These are phyloP conservation scores for Xerocomus potaroensis DNA, from an alignment of 768 basidiomycete genomes.

Conservation along the genomic window DNA sequence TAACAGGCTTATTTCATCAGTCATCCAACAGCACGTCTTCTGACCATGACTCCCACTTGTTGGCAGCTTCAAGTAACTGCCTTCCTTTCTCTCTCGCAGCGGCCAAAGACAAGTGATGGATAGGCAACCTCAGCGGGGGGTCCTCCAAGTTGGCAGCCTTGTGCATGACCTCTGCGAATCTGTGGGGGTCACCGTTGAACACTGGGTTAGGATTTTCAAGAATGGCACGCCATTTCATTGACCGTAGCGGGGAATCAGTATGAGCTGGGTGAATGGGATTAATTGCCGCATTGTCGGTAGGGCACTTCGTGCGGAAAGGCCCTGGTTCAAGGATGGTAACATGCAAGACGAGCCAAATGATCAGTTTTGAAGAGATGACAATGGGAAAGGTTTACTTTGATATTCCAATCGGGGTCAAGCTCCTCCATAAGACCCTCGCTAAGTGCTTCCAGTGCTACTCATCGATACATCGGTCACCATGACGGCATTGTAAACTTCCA, in stretches of 20 bases:
- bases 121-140: constrained; percentile 17
- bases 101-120: not conserved
- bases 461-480: not conserved
- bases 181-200: constrained; percentile 13
- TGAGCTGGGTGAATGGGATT: constrained; percentile 14
- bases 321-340: constrained; percentile 4
- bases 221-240: not conserved
- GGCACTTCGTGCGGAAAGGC: not conserved
- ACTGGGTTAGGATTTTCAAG: not conserved
- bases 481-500: not conserved
- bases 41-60: constrained; percentile 19
- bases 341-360: too few species aligned
- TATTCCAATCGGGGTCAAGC: constrained; percentile 21
- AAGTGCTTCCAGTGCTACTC: constrained; percentile 10
- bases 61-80: constrained; percentile 10
- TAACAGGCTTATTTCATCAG: not conserved
- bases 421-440: constrained; percentile 13
- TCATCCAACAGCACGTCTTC: constrained; percentile 9
- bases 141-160: constrained; percentile 5
- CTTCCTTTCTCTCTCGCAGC: not conserved
- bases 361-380: too few species aligned
- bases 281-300: not conserved
- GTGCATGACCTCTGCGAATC: constrained; percentile 13
- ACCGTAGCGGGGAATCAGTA: constrained; percentile 3
- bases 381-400: too few species aligned